A percentile compares a stretch with the other conserved stretches of the same genome.
Evolutionary conservation across 306 rosid species (phyloP).

Genomic region (Rosa chinensis): DNA sequence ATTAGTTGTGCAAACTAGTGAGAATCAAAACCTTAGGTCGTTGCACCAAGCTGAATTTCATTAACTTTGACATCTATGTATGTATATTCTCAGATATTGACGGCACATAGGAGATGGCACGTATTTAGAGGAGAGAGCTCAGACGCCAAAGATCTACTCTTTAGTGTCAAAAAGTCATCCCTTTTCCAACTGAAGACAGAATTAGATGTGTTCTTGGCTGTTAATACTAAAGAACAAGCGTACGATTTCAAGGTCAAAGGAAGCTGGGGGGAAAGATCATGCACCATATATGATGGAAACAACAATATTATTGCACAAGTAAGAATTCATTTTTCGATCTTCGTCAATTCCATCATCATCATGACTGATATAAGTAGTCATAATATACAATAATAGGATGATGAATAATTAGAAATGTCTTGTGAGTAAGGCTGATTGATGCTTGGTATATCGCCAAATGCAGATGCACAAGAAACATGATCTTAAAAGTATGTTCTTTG

Average conservation of each 20-base stretch:
- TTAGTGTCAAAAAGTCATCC: constrained; percentile 35
- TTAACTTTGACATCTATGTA: background rate
- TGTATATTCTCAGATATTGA: constrained; percentile 22
- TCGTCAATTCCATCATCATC: background rate
- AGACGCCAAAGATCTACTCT: constrained; percentile 35
- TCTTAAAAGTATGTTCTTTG: constrained; percentile 28
- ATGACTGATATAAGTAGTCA: background rate
- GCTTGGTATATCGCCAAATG: background rate
- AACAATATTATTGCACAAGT: constrained; percentile 38
- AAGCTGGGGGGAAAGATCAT: constrained; percentile 42
- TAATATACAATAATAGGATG: background rate
- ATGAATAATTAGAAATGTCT: background rate
- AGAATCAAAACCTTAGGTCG: constrained; percentile 2
- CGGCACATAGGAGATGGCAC: constrained; percentile 47
- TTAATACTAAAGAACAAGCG: constrained; percentile 20
- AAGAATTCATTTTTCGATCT: background rate
- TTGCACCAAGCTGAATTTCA: background rate
- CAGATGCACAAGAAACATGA: constrained; percentile 53
- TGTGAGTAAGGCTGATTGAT: background rate
- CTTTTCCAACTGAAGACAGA: constrained; percentile 28
- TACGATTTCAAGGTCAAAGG: constrained; percentile 50
- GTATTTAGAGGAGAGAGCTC: constrained; percentile 45
- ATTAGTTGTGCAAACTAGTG: constrained; percentile 1
- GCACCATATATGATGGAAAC: constrained; percentile 31
- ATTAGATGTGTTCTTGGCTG: constrained; percentile 43